A percentile compares a stretch with the other conserved stretches of the same genome.
Conservation (phyloP, 768 basidiomycete genomes). For the Amanita pallidorosea region DNA sequence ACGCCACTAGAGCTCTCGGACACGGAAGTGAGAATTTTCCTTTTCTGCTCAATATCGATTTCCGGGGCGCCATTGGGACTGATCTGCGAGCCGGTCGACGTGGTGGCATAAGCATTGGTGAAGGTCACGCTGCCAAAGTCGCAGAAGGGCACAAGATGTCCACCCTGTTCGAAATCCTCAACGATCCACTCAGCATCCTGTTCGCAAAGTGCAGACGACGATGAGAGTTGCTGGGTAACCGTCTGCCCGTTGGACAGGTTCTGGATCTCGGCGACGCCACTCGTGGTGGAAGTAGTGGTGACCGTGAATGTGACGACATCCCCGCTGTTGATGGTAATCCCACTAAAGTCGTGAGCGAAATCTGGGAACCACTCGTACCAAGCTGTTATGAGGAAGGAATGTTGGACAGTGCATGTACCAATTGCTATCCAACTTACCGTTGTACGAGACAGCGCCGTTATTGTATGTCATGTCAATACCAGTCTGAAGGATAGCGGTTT, state of each 20-base stretch:
- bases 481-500: slow-evolving; percentile 23
- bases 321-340: not conserved
- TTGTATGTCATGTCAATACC: slow-evolving; percentile 21
- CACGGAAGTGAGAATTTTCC: not conserved
- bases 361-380: not conserved
- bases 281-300: not conserved
- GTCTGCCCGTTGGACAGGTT: not conserved
- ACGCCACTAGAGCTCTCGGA: not conserved
- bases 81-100: not conserved
- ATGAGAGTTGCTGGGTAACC: slow-evolving; percentile 18
- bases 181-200: slow-evolving; percentile 28
- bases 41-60: not conserved
- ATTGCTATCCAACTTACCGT: not conserved
- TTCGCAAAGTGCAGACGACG: slow-evolving; percentile 18
- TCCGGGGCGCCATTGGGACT: not conserved
- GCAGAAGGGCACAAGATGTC: not conserved
- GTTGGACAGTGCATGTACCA: no score
- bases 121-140: not conserved
- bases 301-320: not conserved
- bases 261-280: not conserved
- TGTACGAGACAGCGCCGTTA: not conserved
- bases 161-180: slow-evolving; percentile 21
- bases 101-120: not conserved
- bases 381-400: not conserved
- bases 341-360: not conserved